A percentile compares a stretch with the other conserved stretches of the same genome.
These are phyloP conservation scores for Suhomyces faveliae DNA, from an alignment of 805 yeast genomes.

Conservation along the genomic window DNA sequence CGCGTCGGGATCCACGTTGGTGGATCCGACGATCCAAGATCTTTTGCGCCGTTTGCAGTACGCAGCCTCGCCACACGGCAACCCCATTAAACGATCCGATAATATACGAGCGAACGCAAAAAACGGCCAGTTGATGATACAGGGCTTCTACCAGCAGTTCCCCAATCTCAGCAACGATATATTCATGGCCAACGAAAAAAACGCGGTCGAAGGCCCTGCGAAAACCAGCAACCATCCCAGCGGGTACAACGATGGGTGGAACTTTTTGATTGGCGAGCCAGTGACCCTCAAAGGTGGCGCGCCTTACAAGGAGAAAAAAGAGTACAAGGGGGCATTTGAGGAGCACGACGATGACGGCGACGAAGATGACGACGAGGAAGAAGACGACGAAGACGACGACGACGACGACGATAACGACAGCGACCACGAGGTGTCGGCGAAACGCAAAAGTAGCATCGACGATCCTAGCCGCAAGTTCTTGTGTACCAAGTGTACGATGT, in stretches of 20 bases:
- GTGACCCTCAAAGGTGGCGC: conserved; percentile 14
- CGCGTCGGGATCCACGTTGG: conserved; percentile 28
- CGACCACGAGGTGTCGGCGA: conserved; percentile 4
- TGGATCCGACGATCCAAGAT: conserved; percentile 64
- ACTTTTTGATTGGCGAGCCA: conserved; percentile 29
- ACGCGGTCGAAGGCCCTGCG: not conserved
- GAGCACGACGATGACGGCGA: conserved; percentile 8
- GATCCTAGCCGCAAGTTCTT: conserved; percentile 41
- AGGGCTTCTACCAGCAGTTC: conserved; percentile 39
- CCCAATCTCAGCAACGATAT: conserved; percentile 45
- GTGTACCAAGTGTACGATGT: conserved; percentile 59
- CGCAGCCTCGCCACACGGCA: conserved; percentile 58
- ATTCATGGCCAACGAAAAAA: conserved; percentile 19
- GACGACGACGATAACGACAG: conserved; percentile 8
- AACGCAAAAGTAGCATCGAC: conserved; percentile 6
- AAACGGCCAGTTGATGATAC: conserved; percentile 44
- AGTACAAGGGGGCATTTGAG: conserved; percentile 2
- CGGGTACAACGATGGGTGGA: conserved; percentile 32
- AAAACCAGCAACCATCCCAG: conserved; percentile 11
- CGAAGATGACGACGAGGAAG: conserved; percentile 6
- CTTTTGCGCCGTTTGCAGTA: conserved; percentile 59
- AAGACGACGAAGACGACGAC: not conserved
- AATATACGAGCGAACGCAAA: conserved; percentile 34
- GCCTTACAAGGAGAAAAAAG: conserved; percentile 2
- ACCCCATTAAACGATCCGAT: conserved; percentile 37